Percentiles rank a stretch among this genome's conserved stretches.
Evolutionary conservation across 192 early-diverging fungal species (phyloP).

Genomic region (Coemansia reversa): DNA sequence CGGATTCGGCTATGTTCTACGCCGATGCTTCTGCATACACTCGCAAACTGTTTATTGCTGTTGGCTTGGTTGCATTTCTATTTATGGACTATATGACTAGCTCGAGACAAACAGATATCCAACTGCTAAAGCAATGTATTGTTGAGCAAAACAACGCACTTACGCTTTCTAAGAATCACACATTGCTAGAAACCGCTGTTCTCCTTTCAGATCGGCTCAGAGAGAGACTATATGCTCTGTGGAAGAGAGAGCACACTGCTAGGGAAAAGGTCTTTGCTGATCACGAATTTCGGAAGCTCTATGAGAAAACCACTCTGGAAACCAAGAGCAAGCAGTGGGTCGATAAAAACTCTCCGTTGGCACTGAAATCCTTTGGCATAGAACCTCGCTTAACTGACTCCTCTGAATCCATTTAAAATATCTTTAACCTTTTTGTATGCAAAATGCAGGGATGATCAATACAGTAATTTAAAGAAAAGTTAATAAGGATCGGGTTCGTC

Average conservation of each 20-base stretch:
- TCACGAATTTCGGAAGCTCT: constrained; percentile 19
- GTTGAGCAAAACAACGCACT: constrained; percentile 17
- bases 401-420: background rate
- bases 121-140: constrained; percentile 36
- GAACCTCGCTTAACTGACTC: background rate
- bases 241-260: constrained; percentile 25
- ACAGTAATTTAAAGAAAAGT: background rate
- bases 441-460: too few species aligned
- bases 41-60: constrained; percentile 23
- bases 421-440: background rate
- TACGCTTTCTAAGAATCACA: constrained; percentile 30
- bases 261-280: constrained; percentile 27
- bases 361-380: constrained; percentile 13
- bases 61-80: constrained; percentile 16
- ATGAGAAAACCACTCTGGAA: constrained; percentile 15
- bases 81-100: constrained; percentile 39
- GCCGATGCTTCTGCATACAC: constrained; percentile 41
- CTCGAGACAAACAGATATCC: constrained; percentile 45
- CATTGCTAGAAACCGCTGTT: constrained; percentile 33
- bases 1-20: constrained; percentile 23
- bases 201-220: constrained; percentile 25
- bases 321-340: constrained; percentile 44
- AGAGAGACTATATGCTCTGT: constrained; percentile 29
- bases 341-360: constrained; percentile 13
- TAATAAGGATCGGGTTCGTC: constrained; percentile 24